These are phyloP conservation scores for Candida xiaguanensis DNA, from an alignment of 805 yeast genomes.

Conservation along the genomic window DNA sequence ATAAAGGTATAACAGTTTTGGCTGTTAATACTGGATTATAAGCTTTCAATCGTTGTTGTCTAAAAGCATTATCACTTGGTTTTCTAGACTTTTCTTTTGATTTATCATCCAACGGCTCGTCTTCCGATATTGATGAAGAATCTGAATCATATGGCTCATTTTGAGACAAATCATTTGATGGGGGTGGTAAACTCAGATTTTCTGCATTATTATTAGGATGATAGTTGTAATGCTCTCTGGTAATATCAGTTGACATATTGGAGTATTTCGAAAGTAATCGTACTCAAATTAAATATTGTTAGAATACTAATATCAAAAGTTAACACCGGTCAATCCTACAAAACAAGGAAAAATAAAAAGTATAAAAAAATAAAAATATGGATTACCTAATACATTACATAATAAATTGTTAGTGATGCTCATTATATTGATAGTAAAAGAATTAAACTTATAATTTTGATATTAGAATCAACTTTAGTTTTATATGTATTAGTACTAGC, in stretches of 20 bases:
- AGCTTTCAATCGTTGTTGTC: constrained; percentile 54
- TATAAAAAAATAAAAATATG: not conserved
- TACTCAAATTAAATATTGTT: not conserved
- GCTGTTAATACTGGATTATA: constrained; percentile 45
- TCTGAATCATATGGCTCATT: constrained; percentile 31
- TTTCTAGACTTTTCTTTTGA: constrained; percentile 50
- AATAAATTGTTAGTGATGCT: too few relatives aligned
- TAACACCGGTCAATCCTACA: constrained; percentile 1
- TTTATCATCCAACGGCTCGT: constrained; percentile 31
- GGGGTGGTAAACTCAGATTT: constrained; percentile 1
- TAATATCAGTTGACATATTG: constrained; percentile 1
- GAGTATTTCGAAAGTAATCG: not conserved
- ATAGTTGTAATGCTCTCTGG: constrained; percentile 4
- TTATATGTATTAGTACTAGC: too few relatives aligned
- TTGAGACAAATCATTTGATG: not conserved
- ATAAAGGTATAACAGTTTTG: constrained; percentile 37
- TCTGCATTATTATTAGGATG: constrained; percentile 6
- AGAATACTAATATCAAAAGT: not conserved
- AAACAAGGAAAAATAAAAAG: not conserved
- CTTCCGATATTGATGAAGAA: constrained; percentile 42
- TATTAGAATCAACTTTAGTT: too few relatives aligned
- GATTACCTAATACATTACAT: not conserved
- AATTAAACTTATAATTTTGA: too few relatives aligned
- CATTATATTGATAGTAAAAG: not conserved
- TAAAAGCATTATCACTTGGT: constrained; percentile 60